Conservation (phyloP, 2,329 filamentous ascomycete species). For the Alternaria sp. region DNA sequence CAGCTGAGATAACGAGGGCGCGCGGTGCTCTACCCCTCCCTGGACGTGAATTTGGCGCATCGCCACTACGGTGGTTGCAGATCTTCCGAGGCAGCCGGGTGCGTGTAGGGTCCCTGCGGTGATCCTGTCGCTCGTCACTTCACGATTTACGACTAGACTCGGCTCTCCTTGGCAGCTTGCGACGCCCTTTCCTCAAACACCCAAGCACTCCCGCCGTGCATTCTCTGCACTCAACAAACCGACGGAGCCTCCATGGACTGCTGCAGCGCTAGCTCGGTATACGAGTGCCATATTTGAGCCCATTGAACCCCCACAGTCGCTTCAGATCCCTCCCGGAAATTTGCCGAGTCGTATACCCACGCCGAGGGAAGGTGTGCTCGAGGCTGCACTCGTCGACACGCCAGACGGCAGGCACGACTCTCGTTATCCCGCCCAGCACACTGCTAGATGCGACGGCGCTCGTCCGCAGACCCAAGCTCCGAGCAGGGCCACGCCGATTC, state of each 20-base stretch:
- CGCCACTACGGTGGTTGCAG: background rate
- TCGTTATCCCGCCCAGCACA: conserved; percentile 3
- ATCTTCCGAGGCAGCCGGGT: conserved; percentile 15
- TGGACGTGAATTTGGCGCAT: background rate
- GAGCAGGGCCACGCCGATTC: conserved; percentile 21
- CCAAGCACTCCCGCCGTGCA: conserved; percentile 15
- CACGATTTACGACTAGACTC: conserved; percentile 19
- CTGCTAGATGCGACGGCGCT: conserved; percentile 19
- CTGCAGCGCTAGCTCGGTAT: background rate
- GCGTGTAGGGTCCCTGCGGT: conserved; percentile 11
- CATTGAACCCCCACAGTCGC: conserved; percentile 12
- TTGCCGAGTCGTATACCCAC: conserved; percentile 2
- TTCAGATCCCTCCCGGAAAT: conserved; percentile 10
- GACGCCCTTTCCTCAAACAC: conserved; percentile 22
- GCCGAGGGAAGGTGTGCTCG: conserved; percentile 9
- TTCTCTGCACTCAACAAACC: conserved; percentile 11
- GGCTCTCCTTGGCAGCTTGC: conserved; percentile 35
- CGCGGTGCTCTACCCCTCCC: background rate
- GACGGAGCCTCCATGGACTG: conserved; percentile 6
- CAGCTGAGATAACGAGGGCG: background rate
- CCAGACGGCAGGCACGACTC: conserved; percentile 12
- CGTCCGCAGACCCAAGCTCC: conserved; percentile 9
- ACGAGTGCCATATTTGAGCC: background rate
- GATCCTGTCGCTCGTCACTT: conserved; percentile 27
- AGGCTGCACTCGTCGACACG: background rate